These are phyloP conservation scores for Silene noctiflora DNA, from an alignment of 179 eudicot species.

Conservation along the genomic window DNA sequence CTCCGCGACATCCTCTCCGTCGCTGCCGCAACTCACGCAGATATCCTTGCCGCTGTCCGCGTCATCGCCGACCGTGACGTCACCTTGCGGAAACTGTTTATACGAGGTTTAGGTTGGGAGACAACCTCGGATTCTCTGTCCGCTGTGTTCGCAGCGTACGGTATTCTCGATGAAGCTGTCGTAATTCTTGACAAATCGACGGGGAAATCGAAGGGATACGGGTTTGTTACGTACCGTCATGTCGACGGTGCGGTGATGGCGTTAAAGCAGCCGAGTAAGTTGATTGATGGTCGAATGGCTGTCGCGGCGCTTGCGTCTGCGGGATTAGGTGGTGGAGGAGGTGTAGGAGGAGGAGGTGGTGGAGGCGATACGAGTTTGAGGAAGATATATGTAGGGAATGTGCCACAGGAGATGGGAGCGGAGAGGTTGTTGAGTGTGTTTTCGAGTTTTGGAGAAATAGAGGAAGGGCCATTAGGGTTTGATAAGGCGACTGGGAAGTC, in stretches of 20 bases:
- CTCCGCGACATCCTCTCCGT: slow-evolving; percentile 32
- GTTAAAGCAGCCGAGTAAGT: slow-evolving; percentile 32
- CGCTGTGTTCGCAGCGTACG: slow-evolving; percentile 24
- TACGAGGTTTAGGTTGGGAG: slow-evolving; percentile 42
- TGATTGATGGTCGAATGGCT: slow-evolving; percentile 38
- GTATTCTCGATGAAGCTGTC: slow-evolving; percentile 37
- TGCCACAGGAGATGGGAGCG: slow-evolving; percentile 32
- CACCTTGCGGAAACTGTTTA: slow-evolving; percentile 35
- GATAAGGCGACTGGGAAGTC: slow-evolving; percentile 46
- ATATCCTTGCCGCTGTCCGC: slow-evolving; percentile 33
- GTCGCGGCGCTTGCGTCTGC: slow-evolving; percentile 36
- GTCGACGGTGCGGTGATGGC: slow-evolving; percentile 34
- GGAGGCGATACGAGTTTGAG: slow-evolving; percentile 27
- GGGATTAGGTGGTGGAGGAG: slow-evolving; percentile 28
- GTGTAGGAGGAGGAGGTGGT: slow-evolving; percentile 11
- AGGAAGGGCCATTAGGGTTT: slow-evolving; percentile 45
- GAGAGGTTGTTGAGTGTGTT: slow-evolving; percentile 32
- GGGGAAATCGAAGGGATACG: slow-evolving; percentile 35
- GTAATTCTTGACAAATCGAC: slow-evolving; percentile 35
- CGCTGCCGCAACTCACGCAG: slow-evolving; percentile 32
- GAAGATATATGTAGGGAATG: slow-evolving; percentile 46
- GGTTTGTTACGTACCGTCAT: slow-evolving; percentile 31
- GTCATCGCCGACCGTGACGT: slow-evolving; percentile 39
- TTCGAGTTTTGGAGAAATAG: slow-evolving; percentile 36
- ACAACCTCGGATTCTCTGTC: slow-evolving; percentile 40